Evolutionary conservation across 2,329 filamentous ascomycete genomes (phyloP), one percentile per base, ranked within the genome.

Genomic region (Juglanconis juglandina): DNA sequence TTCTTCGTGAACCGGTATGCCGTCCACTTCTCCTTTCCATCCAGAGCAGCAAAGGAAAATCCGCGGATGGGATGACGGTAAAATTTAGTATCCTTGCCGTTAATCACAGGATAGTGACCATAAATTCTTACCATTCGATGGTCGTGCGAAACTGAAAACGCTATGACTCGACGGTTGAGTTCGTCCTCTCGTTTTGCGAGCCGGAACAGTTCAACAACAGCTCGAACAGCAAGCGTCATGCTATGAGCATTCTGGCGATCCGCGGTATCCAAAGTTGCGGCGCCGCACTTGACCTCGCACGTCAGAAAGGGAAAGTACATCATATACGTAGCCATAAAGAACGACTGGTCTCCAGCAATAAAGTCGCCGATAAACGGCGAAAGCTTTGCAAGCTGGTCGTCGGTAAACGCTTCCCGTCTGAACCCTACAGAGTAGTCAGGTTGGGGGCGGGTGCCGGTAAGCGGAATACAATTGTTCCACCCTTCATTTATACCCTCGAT

Each of bases 241-340:
- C 72, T 78, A 41, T 78, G 71, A 49, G 72, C 72, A 66, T 78
- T 77, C 66, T 77, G 71, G 53, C 72, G 69, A 60, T 77, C 73
- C 2, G 74, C 73, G 13, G 74, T 57, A 52, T 76, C 68, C 6
- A 78, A 74, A 0, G 65, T 70, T 34, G 64, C 68, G 34, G 68
- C 66, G 47, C 76, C 72, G 61, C 74, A 79, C 66, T 81, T 80
- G 1, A 80, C 77, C 66, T 83, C 77, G 66, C 74, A 79, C 0
- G 76, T 75, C 0, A 83, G 68, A 63, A 81, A 83, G 3, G 78
- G 78, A 63, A 83, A 81, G 68, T 76, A 78, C 70, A 81, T 80
- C 4, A 74, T 68, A 54, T 72, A 76, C 10, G 76, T 82, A 7
- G 66, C 74, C 70, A 78, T 77, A 56, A 81, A 79, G 63, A 68